phyloP scores from a whole-genome alignment of 2,329 filamentous ascomycete genomes.

The Ophiostoma triangulosporum region DNA sequence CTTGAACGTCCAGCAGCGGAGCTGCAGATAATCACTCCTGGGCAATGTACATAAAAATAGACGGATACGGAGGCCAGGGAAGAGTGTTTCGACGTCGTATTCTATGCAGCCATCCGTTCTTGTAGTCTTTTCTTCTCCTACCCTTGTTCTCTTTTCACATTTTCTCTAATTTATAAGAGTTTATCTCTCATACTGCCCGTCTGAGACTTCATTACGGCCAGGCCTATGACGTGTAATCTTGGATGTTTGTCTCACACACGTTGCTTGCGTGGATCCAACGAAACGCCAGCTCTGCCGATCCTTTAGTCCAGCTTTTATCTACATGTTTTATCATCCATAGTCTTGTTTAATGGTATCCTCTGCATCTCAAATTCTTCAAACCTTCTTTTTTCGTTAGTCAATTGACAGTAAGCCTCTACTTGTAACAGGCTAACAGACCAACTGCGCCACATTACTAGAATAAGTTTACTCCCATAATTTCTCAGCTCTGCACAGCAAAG shows the following conservation, averaged over 20 bases:
- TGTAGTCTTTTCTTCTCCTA: neutral
- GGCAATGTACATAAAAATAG: neutral
- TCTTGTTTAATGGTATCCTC: too few relatives aligned
- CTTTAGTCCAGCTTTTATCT: neutral
- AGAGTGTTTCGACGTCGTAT: neutral
- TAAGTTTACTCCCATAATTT: too few relatives aligned
- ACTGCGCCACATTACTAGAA: too few relatives aligned
- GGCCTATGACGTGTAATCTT: neutral
- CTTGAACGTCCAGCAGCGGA: too few relatives aligned
- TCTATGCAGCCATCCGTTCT: neutral
- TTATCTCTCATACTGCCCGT: too few relatives aligned
- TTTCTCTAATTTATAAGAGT: neutral
- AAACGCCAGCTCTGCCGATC: neutral
- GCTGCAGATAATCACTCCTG: neutral
- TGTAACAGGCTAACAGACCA: too few relatives aligned
- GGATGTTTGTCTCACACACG: neutral
- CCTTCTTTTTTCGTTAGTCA: too few relatives aligned
- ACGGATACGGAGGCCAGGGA: neutral
- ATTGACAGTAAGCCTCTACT: too few relatives aligned
- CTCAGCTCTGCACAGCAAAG: too few relatives aligned
- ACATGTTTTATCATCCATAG: too few relatives aligned
- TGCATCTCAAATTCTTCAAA: too few relatives aligned
- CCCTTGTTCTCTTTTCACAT: neutral
- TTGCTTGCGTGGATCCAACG: conserved; percentile 2
- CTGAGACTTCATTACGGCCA: neutral